These are phyloP conservation scores for Phytophthora cryptogea DNA, from an alignment of 352 stramenopile species.

Conservation along the genomic window DNA sequence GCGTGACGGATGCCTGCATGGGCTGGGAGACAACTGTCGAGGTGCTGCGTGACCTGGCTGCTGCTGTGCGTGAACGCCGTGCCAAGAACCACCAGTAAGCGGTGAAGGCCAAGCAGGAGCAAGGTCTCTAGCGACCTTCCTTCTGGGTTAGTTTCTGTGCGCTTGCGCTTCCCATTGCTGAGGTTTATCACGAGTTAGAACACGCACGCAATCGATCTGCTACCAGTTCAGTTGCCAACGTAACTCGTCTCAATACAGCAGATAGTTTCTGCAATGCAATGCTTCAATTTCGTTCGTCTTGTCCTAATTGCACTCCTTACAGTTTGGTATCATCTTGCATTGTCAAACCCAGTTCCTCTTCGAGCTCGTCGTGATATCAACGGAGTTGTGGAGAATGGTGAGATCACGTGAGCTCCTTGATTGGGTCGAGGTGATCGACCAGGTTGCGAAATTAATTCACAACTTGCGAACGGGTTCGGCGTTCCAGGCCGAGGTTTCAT, in stretches of 20 bases:
- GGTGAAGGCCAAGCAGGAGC: background rate
- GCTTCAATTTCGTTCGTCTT: background rate
- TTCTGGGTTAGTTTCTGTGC: constrained; percentile 22
- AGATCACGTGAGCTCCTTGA: constrained; percentile 48
- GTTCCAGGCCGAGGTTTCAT: constrained; percentile 17
- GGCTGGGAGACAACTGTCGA: constrained; percentile 79
- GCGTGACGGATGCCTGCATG: constrained; percentile 91
- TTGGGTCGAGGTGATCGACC: constrained; percentile 52
- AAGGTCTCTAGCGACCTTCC: constrained; percentile 20
- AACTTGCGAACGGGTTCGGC: constrained; percentile 8
- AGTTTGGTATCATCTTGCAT: constrained; percentile 44
- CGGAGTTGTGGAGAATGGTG: constrained; percentile 68
- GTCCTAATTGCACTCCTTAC: background rate
- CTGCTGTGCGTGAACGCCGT: constrained; percentile 75
- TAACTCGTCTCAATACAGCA: constrained; percentile 23
- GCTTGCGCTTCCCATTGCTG: constrained; percentile 12
- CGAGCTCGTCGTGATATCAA: constrained; percentile 55
- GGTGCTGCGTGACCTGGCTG: constrained; percentile 76
- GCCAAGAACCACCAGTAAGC: constrained; percentile 51
- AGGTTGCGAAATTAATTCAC: constrained; percentile 13
- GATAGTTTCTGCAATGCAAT: constrained; percentile 4
- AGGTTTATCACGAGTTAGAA: constrained; percentile 12
- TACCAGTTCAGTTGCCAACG: constrained; percentile 9
- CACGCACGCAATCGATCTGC: constrained; percentile 11
- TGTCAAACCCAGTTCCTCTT: constrained; percentile 58